A percentile compares a stretch with the other conserved stretches of the same genome.
phyloP scores from a whole-genome alignment of 495 filamentous ascomycete genomes.

The Penicillium manginii region DNA sequence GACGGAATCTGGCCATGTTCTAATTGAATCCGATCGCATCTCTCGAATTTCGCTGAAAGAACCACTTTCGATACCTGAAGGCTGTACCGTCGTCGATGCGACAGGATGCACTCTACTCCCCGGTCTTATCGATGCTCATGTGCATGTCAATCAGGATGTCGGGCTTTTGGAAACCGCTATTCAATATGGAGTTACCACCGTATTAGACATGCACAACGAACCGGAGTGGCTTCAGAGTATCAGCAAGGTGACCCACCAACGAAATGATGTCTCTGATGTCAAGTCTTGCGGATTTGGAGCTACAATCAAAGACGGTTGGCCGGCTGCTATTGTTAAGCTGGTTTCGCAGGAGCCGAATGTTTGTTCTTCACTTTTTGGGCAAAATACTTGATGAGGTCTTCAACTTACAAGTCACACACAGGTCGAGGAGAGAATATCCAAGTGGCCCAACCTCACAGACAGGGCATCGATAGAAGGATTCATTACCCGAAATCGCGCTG shows the following conservation, averaged over 20 bases:
- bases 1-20: constrained; percentile 13
- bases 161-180: constrained; percentile 12
- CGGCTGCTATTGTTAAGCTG: constrained; percentile 16
- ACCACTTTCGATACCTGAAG: constrained; percentile 1
- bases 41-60: constrained; percentile 6
- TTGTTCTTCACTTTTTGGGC: neutral
- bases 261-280: constrained; percentile 18
- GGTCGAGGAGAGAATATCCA: constrained; percentile 19
- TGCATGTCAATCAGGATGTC: constrained; percentile 16
- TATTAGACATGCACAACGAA: constrained; percentile 19
- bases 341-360: constrained; percentile 12
- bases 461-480: constrained; percentile 10
- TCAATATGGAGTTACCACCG: constrained; percentile 13
- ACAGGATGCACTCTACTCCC: constrained; percentile 14
- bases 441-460: constrained; percentile 13
- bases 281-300: constrained; percentile 17
- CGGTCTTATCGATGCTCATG: constrained; percentile 19
- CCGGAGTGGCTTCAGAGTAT: constrained; percentile 17
- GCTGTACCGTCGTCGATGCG: constrained; percentile 8
- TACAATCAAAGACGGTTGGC: constrained; percentile 17
- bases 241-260: constrained; percentile 4
- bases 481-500: constrained; percentile 13
- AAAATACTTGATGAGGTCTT: no score
- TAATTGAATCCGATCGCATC: constrained; percentile 13
- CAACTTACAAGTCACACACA: constrained; percentile 8